Base-by-base conservation (phyloP, 495 filamentous ascomycete species). In the Pseudomonodictys pantanalensis region DNA sequence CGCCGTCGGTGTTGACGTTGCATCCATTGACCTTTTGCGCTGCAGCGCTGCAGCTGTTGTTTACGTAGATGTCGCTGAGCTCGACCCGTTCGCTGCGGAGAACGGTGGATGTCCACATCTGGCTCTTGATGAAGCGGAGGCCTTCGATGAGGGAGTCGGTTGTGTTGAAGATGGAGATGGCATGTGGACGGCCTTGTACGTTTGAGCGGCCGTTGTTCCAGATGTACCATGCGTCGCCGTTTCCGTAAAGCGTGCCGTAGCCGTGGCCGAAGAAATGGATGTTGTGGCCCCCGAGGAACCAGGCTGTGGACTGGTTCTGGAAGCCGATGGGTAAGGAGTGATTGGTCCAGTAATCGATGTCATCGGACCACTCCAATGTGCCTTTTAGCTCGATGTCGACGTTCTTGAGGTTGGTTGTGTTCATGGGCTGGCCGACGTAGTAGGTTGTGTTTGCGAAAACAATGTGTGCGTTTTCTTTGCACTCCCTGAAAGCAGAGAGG, bases 361-460 rank as follows among this genome's bases (percentile, higher is more conserved):
- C 23, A 3, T 15, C 28, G 12, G 17, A 24, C 45, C 45, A 48
- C 17, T 46, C 58, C 15, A 66, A 39, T 30, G 57, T 54, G 3
- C 64, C 64, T 39, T 51, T 50, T 23, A 66, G 57, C n/a, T 52
- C 50, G 26, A 66, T 59, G 46, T 62, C 52, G 35, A 52, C 57
- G 42, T 66, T 66, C 53, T 54, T 17, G 12, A 66, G 54, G 28
- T 58, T 59, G 4, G 50, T 30, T 20, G 50, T 47, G 32, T 66
- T 52, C 64, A 66, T 66, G 41, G 62, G 58, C 39, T 66, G 52
- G 2, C 44, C 64, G 20, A 66, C 59, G 23, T 56, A 52, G 53
- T 44, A 66, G 45, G 57, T 50, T 26, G 58, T 59, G 35, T 62
- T 53, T 4, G 46, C 51, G 24, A 64, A 39, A n/a, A 52, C 54